Percentiles rank a stretch among this genome's conserved stretches.
These are phyloP conservation scores for Phytophthora podocarpi DNA, from an alignment of 352 stramenopile genomes.

Conservation along the genomic window DNA sequence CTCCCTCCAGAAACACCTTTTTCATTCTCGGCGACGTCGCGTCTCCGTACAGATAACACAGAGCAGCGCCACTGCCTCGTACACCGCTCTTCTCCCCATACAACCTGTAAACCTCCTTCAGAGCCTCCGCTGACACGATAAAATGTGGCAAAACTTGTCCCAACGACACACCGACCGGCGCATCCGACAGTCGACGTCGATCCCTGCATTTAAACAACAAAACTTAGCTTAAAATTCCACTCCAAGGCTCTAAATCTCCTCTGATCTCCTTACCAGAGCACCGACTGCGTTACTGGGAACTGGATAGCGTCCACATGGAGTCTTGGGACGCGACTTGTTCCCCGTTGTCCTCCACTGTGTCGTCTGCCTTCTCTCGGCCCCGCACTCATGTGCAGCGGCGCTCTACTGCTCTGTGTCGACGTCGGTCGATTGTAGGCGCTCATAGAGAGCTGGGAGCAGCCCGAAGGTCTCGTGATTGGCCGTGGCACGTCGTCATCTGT, in stretches of 20 bases:
- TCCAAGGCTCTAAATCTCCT: not conserved
- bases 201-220: conserved; percentile 43
- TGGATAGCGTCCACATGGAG: conserved; percentile 66
- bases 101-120: conserved; percentile 59
- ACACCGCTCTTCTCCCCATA: conserved; percentile 17
- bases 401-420: not conserved
- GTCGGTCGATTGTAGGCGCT: conserved; percentile 10
- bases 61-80: conserved; percentile 8
- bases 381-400: conserved; percentile 13
- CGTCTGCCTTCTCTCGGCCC: conserved; percentile 9
- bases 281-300: conserved; percentile 67
- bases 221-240: conserved; percentile 1
- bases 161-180: conserved; percentile 41
- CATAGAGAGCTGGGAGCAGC: conserved; percentile 19
- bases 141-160: conserved; percentile 59
- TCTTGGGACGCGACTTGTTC: conserved; percentile 11
- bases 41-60: conserved; percentile 55
- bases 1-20: conserved; percentile 29
- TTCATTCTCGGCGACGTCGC: conserved; percentile 15
- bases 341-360: not conserved
- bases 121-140: conserved; percentile 36
- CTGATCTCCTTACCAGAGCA: conserved; percentile 57
- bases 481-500: conserved; percentile 62
- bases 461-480: not conserved
- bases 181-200: conserved; percentile 54